Evolutionary conservation across 2,329 filamentous ascomycete species (phyloP).

Genomic region (Capronia americana): DNA sequence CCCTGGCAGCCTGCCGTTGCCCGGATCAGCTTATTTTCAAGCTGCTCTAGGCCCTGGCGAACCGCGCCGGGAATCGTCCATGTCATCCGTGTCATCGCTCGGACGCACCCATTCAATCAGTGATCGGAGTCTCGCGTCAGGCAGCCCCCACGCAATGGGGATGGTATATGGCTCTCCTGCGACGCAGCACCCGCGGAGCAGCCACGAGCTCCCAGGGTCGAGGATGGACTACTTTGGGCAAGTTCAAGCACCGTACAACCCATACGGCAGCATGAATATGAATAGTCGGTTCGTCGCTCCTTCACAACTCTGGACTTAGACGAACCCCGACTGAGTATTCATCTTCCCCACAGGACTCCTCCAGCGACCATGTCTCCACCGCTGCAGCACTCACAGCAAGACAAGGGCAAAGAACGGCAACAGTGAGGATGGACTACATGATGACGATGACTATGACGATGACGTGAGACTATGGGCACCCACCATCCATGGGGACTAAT

Average conservation of each 20-base stretch:
- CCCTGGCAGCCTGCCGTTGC: conserved; percentile 47
- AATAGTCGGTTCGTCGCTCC: conserved; percentile 41
- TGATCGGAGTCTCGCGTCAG: conserved; percentile 30
- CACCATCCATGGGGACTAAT: conserved; percentile 2
- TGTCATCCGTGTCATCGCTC: conserved; percentile 43
- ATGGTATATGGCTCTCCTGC: conserved; percentile 32
- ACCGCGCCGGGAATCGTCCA: conserved; percentile 45
- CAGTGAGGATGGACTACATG: conserved; percentile 15
- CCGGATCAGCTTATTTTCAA: conserved; percentile 46
- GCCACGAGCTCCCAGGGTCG: conserved; percentile 27
- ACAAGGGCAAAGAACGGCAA: conserved; percentile 31
- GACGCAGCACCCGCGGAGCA: conserved; percentile 29
- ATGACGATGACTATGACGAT: conserved; percentile 10
- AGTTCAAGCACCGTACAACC: conserved; percentile 34
- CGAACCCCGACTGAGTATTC: conserved; percentile 36
- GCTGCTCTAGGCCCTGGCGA: conserved; percentile 31
- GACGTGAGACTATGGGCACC: conserved; percentile 26
- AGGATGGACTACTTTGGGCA: conserved; percentile 39
- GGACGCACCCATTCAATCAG: conserved; percentile 42
- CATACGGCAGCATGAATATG: conserved; percentile 38
- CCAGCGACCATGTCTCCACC: conserved; percentile 19
- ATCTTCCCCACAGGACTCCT: conserved; percentile 32
- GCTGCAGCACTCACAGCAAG: conserved; percentile 17
- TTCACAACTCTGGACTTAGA: conserved; percentile 40
- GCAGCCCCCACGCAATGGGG: conserved; percentile 33